Evolutionary conservation across 768 basidiomycete species (phyloP).

Genomic region (Udeniomyces megalosporus): DNA sequence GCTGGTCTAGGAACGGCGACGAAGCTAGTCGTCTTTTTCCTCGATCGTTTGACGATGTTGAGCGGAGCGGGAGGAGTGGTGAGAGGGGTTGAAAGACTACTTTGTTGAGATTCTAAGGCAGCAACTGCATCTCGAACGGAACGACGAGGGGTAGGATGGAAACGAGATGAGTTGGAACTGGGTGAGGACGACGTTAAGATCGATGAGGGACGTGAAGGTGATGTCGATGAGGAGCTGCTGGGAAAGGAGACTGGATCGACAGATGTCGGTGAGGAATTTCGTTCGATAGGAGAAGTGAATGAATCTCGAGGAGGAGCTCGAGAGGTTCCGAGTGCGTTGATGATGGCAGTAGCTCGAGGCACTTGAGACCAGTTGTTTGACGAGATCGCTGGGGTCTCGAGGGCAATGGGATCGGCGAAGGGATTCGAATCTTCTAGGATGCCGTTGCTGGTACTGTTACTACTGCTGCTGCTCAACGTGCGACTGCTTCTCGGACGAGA

Average conservation of each 20-base stretch:
- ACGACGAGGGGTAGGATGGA: not conserved
- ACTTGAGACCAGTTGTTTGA: too few relatives aligned
- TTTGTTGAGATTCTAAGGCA: too few relatives aligned
- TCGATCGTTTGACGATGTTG: not conserved
- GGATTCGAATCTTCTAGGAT: not conserved
- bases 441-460: not conserved
- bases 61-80: not conserved
- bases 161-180: not conserved
- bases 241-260: not conserved
- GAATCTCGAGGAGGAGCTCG: not conserved
- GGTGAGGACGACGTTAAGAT: not conserved
- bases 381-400: not conserved
- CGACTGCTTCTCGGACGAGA: not conserved
- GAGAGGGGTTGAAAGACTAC: too few relatives aligned
- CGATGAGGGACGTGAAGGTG: not conserved
- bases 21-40: conserved; percentile 1
- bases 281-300: not conserved
- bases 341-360: too few relatives aligned
- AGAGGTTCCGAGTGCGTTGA: not conserved
- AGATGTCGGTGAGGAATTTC: not conserved
- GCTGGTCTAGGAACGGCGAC: conserved; percentile 1
- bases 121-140: conserved; percentile 10
- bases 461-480: not conserved
- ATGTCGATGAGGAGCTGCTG: not conserved
- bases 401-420: conserved; percentile 8